A percentile compares a stretch with the other conserved stretches of the same genome.
phyloP scores from a whole-genome alignment of 2,329 filamentous ascomycete genomes.

The Neonectria sp. region DNA sequence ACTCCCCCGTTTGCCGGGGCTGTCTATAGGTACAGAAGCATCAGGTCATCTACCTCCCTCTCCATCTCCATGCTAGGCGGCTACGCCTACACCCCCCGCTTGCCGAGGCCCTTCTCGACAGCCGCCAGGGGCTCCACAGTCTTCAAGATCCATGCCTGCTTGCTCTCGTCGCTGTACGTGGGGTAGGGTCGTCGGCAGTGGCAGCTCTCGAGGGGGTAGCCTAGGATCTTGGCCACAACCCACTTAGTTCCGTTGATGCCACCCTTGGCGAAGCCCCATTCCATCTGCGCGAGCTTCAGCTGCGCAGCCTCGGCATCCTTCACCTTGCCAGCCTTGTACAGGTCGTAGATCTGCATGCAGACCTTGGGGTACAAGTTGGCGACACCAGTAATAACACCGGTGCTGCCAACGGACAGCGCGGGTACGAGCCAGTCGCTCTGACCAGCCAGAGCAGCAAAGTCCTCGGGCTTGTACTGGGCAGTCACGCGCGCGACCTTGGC shows the following conservation, averaged over 20 bases:
- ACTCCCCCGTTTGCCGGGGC: constrained; percentile 4
- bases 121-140: constrained; percentile 44
- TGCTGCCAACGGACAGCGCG: constrained; percentile 70
- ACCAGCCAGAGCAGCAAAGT: constrained; percentile 78
- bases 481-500: constrained; percentile 78
- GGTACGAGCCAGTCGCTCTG: constrained; percentile 81
- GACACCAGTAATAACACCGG: constrained; percentile 74
- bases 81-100: constrained; percentile 34
- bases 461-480: constrained; percentile 63
- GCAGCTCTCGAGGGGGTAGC: constrained; percentile 65
- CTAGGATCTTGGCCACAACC: constrained; percentile 68
- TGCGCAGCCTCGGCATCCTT: constrained; percentile 65
- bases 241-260: constrained; percentile 75
- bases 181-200: constrained; percentile 71
- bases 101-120: constrained; percentile 43
- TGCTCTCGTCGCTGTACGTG: constrained; percentile 56
- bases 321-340: constrained; percentile 62
- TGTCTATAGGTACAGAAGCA: constrained; percentile 21
- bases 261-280: constrained; percentile 70
- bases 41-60: constrained; percentile 11
- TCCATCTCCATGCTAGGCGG: constrained; percentile 5
- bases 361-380: constrained; percentile 74
- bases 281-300: constrained; percentile 65
- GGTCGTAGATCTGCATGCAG: constrained; percentile 65
- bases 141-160: constrained; percentile 52